Evolutionary conservation across 352 stramenopile genomes (phyloP).

Genomic region (Phytophthora crassamura): DNA sequence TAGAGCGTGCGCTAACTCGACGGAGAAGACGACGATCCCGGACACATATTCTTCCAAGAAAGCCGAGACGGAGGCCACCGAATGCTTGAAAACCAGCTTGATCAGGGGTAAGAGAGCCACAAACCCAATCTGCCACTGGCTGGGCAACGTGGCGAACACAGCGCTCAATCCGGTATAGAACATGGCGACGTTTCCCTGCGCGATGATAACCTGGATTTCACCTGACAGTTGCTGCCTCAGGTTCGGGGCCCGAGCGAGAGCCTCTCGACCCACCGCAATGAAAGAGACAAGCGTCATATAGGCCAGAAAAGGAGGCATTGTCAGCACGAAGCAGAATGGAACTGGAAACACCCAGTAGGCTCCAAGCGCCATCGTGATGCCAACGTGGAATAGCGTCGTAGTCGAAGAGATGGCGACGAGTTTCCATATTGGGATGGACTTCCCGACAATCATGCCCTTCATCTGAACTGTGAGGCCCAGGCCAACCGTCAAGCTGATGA

Average conservation of each 20-base stretch:
- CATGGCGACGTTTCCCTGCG: conserved; percentile 1
- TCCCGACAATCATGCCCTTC: neutral
- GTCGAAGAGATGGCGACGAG: neutral
- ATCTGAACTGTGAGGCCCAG: conserved; percentile 6
- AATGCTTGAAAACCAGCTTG: conserved; percentile 1
- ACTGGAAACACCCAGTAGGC: conserved; percentile 5
- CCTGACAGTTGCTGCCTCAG: neutral
- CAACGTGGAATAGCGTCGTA: conserved; percentile 6
- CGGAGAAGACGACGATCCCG: conserved; percentile 4
- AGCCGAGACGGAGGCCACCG: neutral
- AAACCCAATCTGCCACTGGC: neutral
- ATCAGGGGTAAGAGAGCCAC: neutral
- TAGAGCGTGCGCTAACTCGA: conserved; percentile 1
- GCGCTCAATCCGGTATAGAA: neutral
- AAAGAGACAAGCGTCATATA: conserved; percentile 1
- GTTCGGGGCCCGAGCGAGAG: neutral
- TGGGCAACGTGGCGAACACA: neutral
- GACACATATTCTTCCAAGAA: neutral
- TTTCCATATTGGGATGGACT: neutral
- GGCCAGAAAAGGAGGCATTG: neutral
- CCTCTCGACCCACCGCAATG: neutral
- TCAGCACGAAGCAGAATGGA: conserved; percentile 12
- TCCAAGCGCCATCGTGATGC: neutral
- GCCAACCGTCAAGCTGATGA: conserved; percentile 12
- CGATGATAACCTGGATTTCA: conserved; percentile 1